Evolutionary conservation across 768 basidiomycete species (phyloP), one percentile per base, ranked within the genome.

Genomic region (Polyporus arcularius): DNA sequence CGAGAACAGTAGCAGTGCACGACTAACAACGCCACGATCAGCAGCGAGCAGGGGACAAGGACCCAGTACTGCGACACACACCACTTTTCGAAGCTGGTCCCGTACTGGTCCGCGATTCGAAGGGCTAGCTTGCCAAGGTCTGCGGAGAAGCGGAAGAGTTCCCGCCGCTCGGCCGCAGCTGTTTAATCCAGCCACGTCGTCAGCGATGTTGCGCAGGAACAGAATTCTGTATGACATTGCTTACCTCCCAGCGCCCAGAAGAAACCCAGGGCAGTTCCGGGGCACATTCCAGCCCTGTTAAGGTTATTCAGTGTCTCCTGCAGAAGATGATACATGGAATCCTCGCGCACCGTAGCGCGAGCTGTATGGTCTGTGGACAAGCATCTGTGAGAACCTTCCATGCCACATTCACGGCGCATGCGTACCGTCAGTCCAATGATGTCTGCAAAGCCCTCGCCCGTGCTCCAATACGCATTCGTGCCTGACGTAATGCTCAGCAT

Each of bases 381-480:
- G n/a, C 15, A 18, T 55, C 43, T 30, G 21, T 48, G 11, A 48
- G 46, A 2, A 9, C 28, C 46, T 28, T 26, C 46, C 10, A 5
- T 12, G 28, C 28, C 6, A 26, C 7, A 18, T 48, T 1, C 21
- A 48, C 12, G 28, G 11, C 12, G 12, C 18, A 10, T 48, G 46
- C 83, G 46, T 58, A 88, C 88, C 64, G 85, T 88, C 43, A 88
- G 73, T 15, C 88, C 88, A 51, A 89, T 83, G 16, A 86, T 74
- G 69, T 87, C 87, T 10, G 80, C 74, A 65, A 88, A 85, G 2
- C 81, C 80, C 54, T 79, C 79, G 12, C 72, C 73, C 0, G 82
- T 78, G 64, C 82, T 86, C 88, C 88, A 90, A 66, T 89, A 89
- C 11, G 88, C 87, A 69, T 87, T 86, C 31, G 83, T 82, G 4